Evolutionary conservation across 306 rosid species (phyloP).

Genomic region (Vigna unguiculata): DNA sequence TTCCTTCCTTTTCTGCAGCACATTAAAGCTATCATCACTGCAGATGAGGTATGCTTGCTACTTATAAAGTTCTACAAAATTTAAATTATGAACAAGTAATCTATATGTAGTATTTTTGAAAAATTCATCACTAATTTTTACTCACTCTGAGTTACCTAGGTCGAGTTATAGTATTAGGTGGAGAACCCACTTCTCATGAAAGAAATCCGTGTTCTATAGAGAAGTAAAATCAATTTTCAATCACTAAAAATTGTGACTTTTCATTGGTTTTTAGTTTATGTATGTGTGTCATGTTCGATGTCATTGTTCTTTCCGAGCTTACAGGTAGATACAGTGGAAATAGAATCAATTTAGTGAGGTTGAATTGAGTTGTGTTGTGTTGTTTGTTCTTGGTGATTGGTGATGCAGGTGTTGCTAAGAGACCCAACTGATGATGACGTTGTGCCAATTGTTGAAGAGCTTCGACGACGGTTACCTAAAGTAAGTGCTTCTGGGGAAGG

Average conservation of each 20-base stretch:
- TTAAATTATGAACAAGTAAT: neutral
- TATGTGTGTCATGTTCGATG: neutral
- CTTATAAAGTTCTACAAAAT: neutral
- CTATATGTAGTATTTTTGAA: neutral
- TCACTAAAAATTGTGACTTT: neutral
- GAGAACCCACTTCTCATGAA: no score
- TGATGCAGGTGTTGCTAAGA: conserved; percentile 69
- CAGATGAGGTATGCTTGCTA: conserved; percentile 65
- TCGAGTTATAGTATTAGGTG: no score
- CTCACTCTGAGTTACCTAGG: no score
- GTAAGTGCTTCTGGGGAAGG: conserved; percentile 44
- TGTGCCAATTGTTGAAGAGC: conserved; percentile 71
- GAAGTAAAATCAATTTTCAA: no score
- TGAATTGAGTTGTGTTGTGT: no score
- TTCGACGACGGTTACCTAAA: conserved; percentile 63
- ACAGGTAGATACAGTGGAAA: neutral
- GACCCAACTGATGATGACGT: conserved; percentile 76
- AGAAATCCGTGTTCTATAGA: no score
- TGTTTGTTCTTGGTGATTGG: conserved; percentile 22
- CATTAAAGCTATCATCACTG: conserved; percentile 85
- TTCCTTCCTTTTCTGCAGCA: conserved; percentile 59
- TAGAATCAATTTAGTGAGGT: neutral
- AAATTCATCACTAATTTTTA: neutral
- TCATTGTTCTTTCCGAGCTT: neutral
- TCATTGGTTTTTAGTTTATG: neutral